Percentiles rank a stretch among this genome's conserved stretches.
Evolutionary conservation across 2,329 filamentous ascomycete species (phyloP).

Genomic region (Ophiostoma perfectum): DNA sequence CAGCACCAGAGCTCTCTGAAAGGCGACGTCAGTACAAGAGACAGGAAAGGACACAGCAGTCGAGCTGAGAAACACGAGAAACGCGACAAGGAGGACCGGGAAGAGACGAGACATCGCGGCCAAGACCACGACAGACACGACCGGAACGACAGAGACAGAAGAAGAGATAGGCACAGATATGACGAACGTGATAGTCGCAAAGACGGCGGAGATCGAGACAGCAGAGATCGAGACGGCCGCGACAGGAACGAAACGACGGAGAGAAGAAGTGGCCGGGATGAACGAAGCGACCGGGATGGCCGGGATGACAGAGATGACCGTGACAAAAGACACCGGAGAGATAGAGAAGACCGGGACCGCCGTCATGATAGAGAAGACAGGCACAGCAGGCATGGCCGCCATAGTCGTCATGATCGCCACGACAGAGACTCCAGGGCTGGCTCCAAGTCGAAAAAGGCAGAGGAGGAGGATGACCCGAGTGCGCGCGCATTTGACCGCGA

Average conservation of each 20-base stretch:
- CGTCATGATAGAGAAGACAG: neutral
- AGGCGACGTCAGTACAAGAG: conserved; percentile 18
- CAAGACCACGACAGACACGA: conserved; percentile 1
- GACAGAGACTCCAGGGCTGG: neutral
- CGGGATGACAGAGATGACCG: conserved; percentile 8
- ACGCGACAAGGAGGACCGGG: no score
- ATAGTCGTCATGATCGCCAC: neutral
- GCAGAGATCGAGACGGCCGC: neutral
- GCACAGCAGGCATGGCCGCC: neutral
- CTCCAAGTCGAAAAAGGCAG: conserved; percentile 34
- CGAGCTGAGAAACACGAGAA: no score
- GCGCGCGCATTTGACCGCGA: conserved; percentile 82
- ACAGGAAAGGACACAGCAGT: neutral
- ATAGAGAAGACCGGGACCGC: conserved; percentile 10
- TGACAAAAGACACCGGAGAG: neutral
- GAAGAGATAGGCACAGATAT: conserved; percentile 1
- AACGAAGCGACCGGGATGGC: neutral
- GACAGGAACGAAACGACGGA: neutral
- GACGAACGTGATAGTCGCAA: neutral
- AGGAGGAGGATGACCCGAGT: conserved; percentile 85
- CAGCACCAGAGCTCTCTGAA: conserved; percentile 45
- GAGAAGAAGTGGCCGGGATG: neutral
- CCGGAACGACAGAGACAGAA: neutral
- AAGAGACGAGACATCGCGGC: neutral
- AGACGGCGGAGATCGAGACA: neutral